These are phyloP conservation scores for Arbutus unedo DNA, from an alignment of 148 eudicot species.

Conservation along the genomic window DNA sequence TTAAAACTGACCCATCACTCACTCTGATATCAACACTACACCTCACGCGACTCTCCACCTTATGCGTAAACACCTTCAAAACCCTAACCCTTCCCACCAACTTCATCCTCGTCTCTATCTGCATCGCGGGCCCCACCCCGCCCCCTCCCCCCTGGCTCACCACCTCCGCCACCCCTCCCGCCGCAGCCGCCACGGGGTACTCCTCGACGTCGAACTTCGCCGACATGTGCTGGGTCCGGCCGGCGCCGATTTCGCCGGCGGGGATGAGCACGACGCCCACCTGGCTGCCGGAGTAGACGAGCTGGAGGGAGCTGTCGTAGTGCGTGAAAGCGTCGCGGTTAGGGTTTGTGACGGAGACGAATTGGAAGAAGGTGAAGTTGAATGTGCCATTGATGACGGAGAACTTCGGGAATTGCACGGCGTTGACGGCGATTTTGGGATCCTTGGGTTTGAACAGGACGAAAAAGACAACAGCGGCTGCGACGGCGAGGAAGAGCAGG, in stretches of 20 bases:
- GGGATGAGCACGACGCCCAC: slow-evolving; percentile 81
- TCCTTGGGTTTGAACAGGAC: slow-evolving; percentile 68
- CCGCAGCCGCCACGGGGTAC: slow-evolving; percentile 33
- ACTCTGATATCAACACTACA: slow-evolving; percentile 65
- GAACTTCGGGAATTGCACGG: slow-evolving; percentile 74
- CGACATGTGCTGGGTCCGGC: slow-evolving; percentile 63
- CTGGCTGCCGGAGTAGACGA: slow-evolving; percentile 51
- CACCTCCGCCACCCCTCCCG: neutral
- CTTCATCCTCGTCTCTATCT: slow-evolving; percentile 74
- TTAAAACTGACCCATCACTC: slow-evolving; percentile 64
- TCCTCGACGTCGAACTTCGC: slow-evolving; percentile 71
- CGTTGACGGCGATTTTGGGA: slow-evolving; percentile 65
- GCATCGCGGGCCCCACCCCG: slow-evolving; percentile 44
- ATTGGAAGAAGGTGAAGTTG: slow-evolving; percentile 80
- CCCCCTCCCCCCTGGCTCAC: slow-evolving; percentile 19
- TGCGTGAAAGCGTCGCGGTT: slow-evolving; percentile 83
- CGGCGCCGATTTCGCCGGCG: slow-evolving; percentile 67
- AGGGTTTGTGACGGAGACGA: slow-evolving; percentile 73
- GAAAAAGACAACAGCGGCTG: slow-evolving; percentile 45
- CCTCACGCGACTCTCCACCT: slow-evolving; percentile 51
- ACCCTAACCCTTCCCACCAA: slow-evolving; percentile 83
- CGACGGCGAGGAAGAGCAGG: slow-evolving; percentile 41
- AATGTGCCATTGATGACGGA: slow-evolving; percentile 54
- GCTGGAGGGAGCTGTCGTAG: slow-evolving; percentile 89
- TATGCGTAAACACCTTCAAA: slow-evolving; percentile 66